phyloP scores from a whole-genome alignment of 176 grass and related monocot genomes.

The Zoysia pacifica region DNA sequence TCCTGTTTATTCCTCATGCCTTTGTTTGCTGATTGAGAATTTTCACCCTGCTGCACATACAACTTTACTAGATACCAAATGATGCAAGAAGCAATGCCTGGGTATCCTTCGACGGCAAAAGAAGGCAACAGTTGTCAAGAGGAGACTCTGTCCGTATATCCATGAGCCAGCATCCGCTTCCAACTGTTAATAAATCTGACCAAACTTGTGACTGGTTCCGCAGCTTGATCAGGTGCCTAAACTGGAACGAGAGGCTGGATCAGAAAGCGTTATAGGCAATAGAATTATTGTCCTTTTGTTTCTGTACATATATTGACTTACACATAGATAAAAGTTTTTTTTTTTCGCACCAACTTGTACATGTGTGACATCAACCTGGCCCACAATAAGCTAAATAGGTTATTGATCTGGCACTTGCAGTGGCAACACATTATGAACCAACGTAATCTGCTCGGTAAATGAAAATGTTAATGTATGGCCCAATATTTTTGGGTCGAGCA shows the following conservation, averaged over 20 bases:
- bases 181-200: conserved; percentile 97
- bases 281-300: not conserved
- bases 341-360: too few relatives aligned
- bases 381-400: too few relatives aligned
- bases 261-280: conserved; percentile 77
- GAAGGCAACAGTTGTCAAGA: conserved; percentile 81
- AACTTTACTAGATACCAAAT: conserved; percentile 69
- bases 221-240: conserved; percentile 90
- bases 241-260: conserved; percentile 95
- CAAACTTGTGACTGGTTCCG: conserved; percentile 95
- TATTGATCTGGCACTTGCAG: too few relatives aligned
- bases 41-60: not conserved
- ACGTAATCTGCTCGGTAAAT: too few relatives aligned
- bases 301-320: conserved; percentile 37
- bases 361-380: too few relatives aligned
- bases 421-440: too few relatives aligned
- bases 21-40: conserved; percentile 14
- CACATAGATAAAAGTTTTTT: conserved; percentile 9
- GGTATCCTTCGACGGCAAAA: conserved; percentile 95
- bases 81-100: conserved; percentile 89
- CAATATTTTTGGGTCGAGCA: too few relatives aligned
- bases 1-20: not conserved
- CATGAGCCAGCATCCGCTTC: conserved; percentile 91
- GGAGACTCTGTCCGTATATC: conserved; percentile 85
- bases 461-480: too few relatives aligned